Conservation (phyloP, 106 monocot genomes). For the Phalaenopsis aphrodite region DNA sequence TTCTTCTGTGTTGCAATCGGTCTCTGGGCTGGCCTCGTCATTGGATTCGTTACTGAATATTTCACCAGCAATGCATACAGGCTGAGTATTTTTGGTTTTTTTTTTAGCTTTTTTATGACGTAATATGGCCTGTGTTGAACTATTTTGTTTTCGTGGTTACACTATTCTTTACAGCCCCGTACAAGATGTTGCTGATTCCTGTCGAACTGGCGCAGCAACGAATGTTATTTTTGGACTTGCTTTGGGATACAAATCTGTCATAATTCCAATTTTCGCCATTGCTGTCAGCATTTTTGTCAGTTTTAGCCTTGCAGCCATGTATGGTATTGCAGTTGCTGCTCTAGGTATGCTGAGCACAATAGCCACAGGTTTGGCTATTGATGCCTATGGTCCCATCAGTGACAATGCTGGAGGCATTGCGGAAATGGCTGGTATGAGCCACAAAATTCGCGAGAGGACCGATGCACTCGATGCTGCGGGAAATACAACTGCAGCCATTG, state of each 20-base stretch:
- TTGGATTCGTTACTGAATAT: slow-evolving; percentile 46
- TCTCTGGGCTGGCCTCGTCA: slow-evolving; percentile 37
- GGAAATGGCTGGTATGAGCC: slow-evolving; percentile 91
- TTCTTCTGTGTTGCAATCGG: slow-evolving; percentile 51
- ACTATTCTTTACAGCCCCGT: slow-evolving; percentile 38
- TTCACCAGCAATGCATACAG: slow-evolving; percentile 50
- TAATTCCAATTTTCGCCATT: slow-evolving; percentile 68
- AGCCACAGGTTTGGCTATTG: slow-evolving; percentile 62
- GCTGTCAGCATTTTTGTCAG: slow-evolving; percentile 63
- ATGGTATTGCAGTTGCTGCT: slow-evolving; percentile 69
- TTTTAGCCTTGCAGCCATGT: slow-evolving; percentile 66
- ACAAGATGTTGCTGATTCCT: slow-evolving; percentile 74
- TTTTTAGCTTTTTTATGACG: background rate
- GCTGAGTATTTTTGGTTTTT: background rate
- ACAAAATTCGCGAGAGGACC: slow-evolving; percentile 73
- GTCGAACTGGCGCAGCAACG: slow-evolving; percentile 66
- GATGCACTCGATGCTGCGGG: slow-evolving; percentile 87
- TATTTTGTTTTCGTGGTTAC: background rate
- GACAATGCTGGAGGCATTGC: slow-evolving; percentile 97
- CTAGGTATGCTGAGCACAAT: slow-evolving; percentile 72
- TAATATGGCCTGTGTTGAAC: background rate
- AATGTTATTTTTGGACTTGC: slow-evolving; percentile 76
- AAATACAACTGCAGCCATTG: slow-evolving; percentile 90
- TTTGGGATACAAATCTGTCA: slow-evolving; percentile 70
- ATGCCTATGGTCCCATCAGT: slow-evolving; percentile 70